Percentiles rank a stretch among this genome's conserved stretches.
These are phyloP conservation scores for Xylaria sp. DNA, from an alignment of 2,329 filamentous ascomycete genomes.

Conservation along the genomic window DNA sequence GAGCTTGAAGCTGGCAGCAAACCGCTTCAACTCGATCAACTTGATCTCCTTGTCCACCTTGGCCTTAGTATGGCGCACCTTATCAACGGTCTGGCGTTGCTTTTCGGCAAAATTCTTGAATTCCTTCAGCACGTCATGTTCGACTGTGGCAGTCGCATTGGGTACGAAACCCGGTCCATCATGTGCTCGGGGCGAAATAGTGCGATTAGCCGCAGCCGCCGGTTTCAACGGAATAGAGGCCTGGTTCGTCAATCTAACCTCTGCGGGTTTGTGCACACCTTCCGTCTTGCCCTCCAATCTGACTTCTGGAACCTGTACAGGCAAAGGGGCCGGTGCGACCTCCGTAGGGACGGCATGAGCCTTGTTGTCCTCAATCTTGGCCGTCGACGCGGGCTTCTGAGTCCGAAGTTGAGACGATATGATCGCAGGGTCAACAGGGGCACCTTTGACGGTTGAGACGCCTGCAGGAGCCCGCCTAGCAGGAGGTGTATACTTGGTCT, in stretches of 20 bases:
- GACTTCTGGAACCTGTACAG: conserved; percentile 32
- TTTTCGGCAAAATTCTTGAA: conserved; percentile 60
- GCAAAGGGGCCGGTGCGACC: conserved; percentile 12
- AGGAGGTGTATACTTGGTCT: conserved; percentile 82
- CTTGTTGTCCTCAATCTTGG: conserved; percentile 37
- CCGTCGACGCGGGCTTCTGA: conserved; percentile 37
- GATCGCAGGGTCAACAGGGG: conserved; percentile 80
- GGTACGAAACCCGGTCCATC: conserved; percentile 39
- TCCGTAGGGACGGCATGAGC: conserved; percentile 21
- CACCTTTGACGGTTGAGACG: conserved; percentile 67
- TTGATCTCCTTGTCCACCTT: conserved; percentile 83
- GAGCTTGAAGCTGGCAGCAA: conserved; percentile 89
- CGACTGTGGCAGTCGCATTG: conserved; percentile 56
- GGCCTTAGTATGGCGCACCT: conserved; percentile 51
- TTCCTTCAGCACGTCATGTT: conserved; percentile 55
- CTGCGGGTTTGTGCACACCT: conserved; percentile 24
- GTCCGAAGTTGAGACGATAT: conserved; percentile 74
- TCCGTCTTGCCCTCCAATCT: conserved; percentile 34
- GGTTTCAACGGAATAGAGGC: conserved; percentile 29
- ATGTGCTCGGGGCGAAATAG: conserved; percentile 37
- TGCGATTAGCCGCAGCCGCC: conserved; percentile 38
- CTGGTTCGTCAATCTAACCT: conserved; percentile 26
- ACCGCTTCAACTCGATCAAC: conserved; percentile 90
- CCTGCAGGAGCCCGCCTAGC: conserved; percentile 74
- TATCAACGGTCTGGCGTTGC: conserved; percentile 52